Base-by-base conservation (phyloP, 148 eudicot species). In the Amaranthus hypochondriacus region DNA sequence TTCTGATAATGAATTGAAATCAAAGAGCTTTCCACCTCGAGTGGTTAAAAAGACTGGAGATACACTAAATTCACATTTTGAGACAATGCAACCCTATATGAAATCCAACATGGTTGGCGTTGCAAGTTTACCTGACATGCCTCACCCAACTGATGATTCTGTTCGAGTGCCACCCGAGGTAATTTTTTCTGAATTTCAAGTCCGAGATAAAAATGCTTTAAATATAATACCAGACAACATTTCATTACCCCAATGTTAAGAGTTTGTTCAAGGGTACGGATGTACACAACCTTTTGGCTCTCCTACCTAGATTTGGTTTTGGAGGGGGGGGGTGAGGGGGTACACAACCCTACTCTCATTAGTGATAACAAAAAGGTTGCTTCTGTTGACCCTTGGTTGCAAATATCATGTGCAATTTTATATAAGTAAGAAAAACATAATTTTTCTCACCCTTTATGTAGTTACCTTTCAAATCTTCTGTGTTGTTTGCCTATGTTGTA, bases 161-260 rank as follows among this genome's bases (percentile, higher is more conserved):
- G 79, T 80, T 72, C 89, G 85, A 71, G 94, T 87, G 73, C 99
- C 93, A 76, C 92, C 94, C 50, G 99, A 94, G 98, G 98, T 94
- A 89, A 69, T 71, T 50, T 18, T 9, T 57, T 72, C 42, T 5
- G 9, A 68, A 3, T 14, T 28, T 28, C 39, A 28, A 28, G 39
- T 28, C 39, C 2, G 39, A 28, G 39, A 28, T 28, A 28, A 28
- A 0, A 28, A 28, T 28, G 39, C 39, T 28, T 28, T 28, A 28
- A 28, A 28, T 28, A 28, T 28, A 28, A 28, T 28, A 28, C 39
- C 1, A 28, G 39, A 28, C 39, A 28, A 28, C 39, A 28, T 28
- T 28, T 28, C 39, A 28, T 28, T 28, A 28, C 39, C 39, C 2
- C 2, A 28, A 28, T 18, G 18, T 0, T 18, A 18, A 18, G 18